Base-by-base conservation (phyloP, 768 basidiomycete genomes). In the Amanita inopinata region DNA sequence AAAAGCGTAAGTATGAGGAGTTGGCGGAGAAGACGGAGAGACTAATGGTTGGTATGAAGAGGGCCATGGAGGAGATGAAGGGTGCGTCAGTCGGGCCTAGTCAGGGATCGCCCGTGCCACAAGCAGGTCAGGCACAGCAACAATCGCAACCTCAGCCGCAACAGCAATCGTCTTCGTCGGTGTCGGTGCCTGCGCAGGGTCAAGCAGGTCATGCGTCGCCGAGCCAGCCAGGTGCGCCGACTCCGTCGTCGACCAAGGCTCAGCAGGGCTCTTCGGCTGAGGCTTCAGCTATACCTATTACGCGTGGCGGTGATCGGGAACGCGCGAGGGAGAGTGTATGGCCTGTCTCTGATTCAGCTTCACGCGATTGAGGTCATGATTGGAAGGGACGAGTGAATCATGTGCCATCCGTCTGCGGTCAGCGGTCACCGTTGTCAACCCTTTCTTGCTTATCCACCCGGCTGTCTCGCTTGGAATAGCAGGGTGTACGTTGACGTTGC, bases 1-100 rank as follows among this genome's bases (percentile, higher is more conserved):
- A 83, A 55, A 76, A 77, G 59, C 64, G 63, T 53, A 64, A 70
- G 56, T 65, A 83, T 63, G 74, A 86, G 60, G 84, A 84, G 56
- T 69, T 90, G 76, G 59, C 87, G 46, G 73, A 79, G 50, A 74
- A 69, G 61, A 90, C 86, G 52, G 82, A 88, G 41, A 61, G 71
- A 56, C 59, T 90, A 63, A 77, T 90, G 70, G 69, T 63, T 27
- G 76, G 78, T 17, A 64, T 90, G 56, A 78, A 78, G 66, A 71
- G 78, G 50, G 82, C 78, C 17, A 65, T 90, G 51, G 86, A 88
- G 42, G 85, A 89, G 56, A 78, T 85, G 74, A 66, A 74, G 51
- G 70, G 59, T 18, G 53, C 51, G 43, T 49, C 48, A 40, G 53
- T 50, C 7, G 49, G 38, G 18, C 49, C 15, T 32, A 51, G 18